phyloP scores from a whole-genome alignment of 1,284 basidiomycete species.

The Gymnopus androsaceus region DNA sequence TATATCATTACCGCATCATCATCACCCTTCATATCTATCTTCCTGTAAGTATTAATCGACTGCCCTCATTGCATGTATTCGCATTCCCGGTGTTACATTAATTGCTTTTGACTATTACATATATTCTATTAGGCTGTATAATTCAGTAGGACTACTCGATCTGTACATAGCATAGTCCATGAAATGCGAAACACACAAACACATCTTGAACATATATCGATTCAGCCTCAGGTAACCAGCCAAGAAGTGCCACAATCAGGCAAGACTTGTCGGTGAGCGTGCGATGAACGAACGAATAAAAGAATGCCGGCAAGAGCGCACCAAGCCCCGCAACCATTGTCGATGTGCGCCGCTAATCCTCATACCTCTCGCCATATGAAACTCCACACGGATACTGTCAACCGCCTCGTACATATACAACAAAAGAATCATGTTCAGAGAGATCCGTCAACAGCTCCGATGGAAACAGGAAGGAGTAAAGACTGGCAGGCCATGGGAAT shows the following conservation, averaged over 20 bases:
- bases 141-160: conserved; percentile 9
- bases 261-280: too few relatives aligned
- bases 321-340: too few relatives aligned
- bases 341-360: too few relatives aligned
- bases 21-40: neutral
- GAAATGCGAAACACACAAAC: too few relatives aligned
- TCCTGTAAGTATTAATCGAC: conserved; percentile 11
- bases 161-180: conserved; percentile 9
- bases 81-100: conserved; percentile 7
- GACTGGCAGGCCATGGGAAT: conserved; percentile 19
- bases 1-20: conserved; percentile 10
- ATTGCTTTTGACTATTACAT: conserved; percentile 1
- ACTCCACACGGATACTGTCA: neutral
- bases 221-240: too few relatives aligned
- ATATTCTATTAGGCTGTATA: conserved; percentile 14
- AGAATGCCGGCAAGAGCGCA: too few relatives aligned
- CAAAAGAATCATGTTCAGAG: neutral
- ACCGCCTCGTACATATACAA: neutral
- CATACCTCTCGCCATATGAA: too few relatives aligned
- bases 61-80: conserved; percentile 17
- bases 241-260: too few relatives aligned
- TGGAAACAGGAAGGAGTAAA: conserved; percentile 9
- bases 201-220: too few relatives aligned
- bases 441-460: conserved; percentile 16
- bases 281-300: too few relatives aligned